phyloP scores from a whole-genome alignment of 2,329 filamentous ascomycete genomes.

The Ophiocordyceps australis region DNA sequence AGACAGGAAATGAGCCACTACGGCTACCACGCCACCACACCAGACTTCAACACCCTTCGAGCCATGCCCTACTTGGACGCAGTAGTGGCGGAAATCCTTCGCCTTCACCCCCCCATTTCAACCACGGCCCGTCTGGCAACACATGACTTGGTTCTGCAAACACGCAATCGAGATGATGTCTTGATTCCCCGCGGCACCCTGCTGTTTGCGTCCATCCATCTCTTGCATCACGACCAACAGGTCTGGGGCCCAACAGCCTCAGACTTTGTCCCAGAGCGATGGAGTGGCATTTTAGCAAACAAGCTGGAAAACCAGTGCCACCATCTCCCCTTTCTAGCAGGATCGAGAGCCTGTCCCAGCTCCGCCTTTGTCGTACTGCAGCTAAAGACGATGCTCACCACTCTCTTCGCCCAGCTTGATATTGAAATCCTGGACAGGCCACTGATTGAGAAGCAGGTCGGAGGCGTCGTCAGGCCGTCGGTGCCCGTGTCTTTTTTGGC shows the following conservation, averaged over 20 bases:
- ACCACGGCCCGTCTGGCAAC: slow-evolving; percentile 1
- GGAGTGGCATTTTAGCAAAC: neutral
- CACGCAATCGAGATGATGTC: neutral
- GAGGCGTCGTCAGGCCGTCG: slow-evolving; percentile 1
- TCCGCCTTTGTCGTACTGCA: slow-evolving; percentile 2
- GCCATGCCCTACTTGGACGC: slow-evolving; percentile 1
- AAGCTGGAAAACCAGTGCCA: slow-evolving; percentile 1
- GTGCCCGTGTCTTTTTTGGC: neutral
- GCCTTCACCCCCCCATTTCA: slow-evolving; percentile 1
- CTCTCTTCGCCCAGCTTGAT: slow-evolving; percentile 1
- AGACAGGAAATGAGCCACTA: neutral
- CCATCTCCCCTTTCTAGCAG: slow-evolving; percentile 1
- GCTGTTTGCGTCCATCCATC: slow-evolving; percentile 1
- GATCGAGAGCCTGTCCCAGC: slow-evolving; percentile 1
- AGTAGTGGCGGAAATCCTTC: slow-evolving; percentile 1
- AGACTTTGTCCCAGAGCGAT: slow-evolving; percentile 1
- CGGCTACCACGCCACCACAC: neutral
- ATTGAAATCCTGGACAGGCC: neutral
- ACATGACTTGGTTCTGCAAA: slow-evolving; percentile 1
- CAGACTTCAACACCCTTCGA: slow-evolving; percentile 1
- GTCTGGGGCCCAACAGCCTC: slow-evolving; percentile 1
- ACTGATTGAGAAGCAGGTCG: slow-evolving; percentile 1
- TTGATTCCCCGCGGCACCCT: neutral
- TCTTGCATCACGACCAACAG: slow-evolving; percentile 1
- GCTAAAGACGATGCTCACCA: slow-evolving; percentile 2